Evolutionary conservation across 768 basidiomycete species (phyloP).

Genomic region (Russula sp.): DNA sequence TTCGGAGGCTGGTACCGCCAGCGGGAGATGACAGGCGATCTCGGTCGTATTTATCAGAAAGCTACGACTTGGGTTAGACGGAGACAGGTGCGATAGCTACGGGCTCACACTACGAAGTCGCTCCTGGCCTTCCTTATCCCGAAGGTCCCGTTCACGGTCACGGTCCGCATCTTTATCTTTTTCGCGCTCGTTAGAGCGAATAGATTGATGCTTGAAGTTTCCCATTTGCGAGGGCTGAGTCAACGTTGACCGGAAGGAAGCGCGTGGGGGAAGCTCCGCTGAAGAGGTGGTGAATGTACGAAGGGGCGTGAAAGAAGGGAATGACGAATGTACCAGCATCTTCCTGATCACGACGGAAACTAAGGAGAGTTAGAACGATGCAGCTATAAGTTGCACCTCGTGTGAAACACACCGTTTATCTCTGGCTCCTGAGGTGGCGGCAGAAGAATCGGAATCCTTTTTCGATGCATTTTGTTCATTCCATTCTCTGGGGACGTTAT

Average conservation of each 20-base stretch:
- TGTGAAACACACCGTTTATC: constrained; percentile 56
- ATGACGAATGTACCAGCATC: constrained; percentile 54
- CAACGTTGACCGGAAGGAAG: constrained; percentile 66
- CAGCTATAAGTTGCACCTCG: constrained; percentile 17
- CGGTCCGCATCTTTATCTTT: constrained; percentile 43
- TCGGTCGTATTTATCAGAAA: constrained; percentile 86
- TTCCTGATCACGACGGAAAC: constrained; percentile 74
- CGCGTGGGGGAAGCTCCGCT: constrained; percentile 54
- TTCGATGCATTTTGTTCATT: constrained; percentile 62
- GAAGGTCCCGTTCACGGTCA: constrained; percentile 52
- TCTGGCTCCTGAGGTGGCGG: constrained; percentile 50
- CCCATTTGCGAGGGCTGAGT: constrained; percentile 91
- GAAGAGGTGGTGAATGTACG: constrained; percentile 15
- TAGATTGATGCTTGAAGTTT: constrained; percentile 85
- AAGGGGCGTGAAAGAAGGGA: constrained; percentile 9
- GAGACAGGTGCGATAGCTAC: constrained; percentile 17
- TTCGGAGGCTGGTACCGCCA: constrained; percentile 45
- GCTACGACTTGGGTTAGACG: constrained; percentile 42
- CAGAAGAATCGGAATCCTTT: constrained; percentile 63
- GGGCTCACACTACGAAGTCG: constrained; percentile 66
- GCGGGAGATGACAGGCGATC: constrained; percentile 62
- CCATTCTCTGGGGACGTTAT: constrained; percentile 42
- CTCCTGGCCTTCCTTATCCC: constrained; percentile 77
- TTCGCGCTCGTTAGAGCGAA: constrained; percentile 61
- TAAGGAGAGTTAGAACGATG: constrained; percentile 36